Conservation (phyloP, 345 rosid species). For the Lumnitzera littorea region DNA sequence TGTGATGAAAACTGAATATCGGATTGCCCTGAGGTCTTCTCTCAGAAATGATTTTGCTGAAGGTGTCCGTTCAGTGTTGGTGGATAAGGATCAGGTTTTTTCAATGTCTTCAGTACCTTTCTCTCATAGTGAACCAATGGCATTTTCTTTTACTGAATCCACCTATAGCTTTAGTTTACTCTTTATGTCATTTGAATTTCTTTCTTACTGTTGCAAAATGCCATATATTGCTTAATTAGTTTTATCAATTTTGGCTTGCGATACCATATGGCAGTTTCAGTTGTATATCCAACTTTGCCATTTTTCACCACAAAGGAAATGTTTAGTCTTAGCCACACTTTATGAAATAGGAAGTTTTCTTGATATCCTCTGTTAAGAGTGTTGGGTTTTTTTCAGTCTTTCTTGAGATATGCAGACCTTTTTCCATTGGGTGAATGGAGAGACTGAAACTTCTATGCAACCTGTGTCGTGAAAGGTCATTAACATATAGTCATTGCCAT, state of each 20-base stretch:
- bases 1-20: constrained; percentile 88
- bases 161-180: neutral
- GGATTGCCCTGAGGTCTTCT: constrained; percentile 70
- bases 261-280: no score
- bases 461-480: neutral
- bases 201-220: no score
- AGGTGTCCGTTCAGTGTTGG: constrained; percentile 92
- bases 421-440: no score
- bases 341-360: no score
- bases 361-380: no score
- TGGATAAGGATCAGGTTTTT: constrained; percentile 89
- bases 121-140: neutral
- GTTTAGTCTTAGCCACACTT: no score
- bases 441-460: neutral
- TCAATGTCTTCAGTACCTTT: constrained; percentile 1
- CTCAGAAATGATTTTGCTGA: constrained; percentile 66
- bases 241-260: no score
- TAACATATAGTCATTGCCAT: neutral
- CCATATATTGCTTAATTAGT: no score
- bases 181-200: neutral
- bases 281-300: no score
- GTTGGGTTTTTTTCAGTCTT: no score
- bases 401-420: no score
- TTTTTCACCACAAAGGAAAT: no score
- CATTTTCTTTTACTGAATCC: neutral